A percentile compares a stretch with the other conserved stretches of the same genome.
Conservation (phyloP, 441 rosid genomes). For the Sinapis alba region DNA sequence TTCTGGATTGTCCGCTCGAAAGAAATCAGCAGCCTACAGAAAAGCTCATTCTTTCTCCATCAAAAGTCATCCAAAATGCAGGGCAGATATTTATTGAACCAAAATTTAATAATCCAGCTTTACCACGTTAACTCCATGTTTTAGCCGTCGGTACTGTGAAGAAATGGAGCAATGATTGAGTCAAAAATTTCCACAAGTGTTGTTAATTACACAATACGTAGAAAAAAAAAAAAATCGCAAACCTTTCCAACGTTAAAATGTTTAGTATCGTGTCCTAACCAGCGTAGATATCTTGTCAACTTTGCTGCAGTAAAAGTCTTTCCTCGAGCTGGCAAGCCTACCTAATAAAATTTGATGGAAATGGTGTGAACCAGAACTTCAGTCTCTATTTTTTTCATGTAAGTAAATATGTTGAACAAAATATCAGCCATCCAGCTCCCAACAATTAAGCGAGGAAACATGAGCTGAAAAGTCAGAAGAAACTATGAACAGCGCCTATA, state of each 20-base stretch:
- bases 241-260: conserved; percentile 99
- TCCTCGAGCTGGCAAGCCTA: conserved; percentile 99
- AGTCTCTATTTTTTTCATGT: neutral
- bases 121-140: conserved; percentile 95
- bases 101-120: neutral
- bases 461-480: conserved; percentile 12
- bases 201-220: conserved; percentile 14
- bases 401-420: neutral
- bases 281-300: conserved; percentile 97
- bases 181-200: conserved; percentile 26
- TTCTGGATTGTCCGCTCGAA: conserved; percentile 97
- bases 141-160: conserved; percentile 98
- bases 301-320: conserved; percentile 98
- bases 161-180: conserved; percentile 32
- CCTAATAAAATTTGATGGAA: conserved; percentile 49
- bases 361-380: conserved; percentile 16
- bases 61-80: conserved; percentile 29
- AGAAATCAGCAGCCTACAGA: conserved; percentile 95
- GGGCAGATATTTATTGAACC: conserved; percentile 9
- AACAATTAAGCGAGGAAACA: conserved; percentile 16
- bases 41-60: conserved; percentile 32
- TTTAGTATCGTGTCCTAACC: conserved; percentile 99
- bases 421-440: conserved; percentile 29
- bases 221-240: conserved; percentile 6
- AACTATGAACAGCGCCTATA: conserved; percentile 17